A percentile compares a stretch with the other conserved stretches of the same genome.
Conservation (phyloP, 306 rosid species). For the Vachellia collinsii region DNA sequence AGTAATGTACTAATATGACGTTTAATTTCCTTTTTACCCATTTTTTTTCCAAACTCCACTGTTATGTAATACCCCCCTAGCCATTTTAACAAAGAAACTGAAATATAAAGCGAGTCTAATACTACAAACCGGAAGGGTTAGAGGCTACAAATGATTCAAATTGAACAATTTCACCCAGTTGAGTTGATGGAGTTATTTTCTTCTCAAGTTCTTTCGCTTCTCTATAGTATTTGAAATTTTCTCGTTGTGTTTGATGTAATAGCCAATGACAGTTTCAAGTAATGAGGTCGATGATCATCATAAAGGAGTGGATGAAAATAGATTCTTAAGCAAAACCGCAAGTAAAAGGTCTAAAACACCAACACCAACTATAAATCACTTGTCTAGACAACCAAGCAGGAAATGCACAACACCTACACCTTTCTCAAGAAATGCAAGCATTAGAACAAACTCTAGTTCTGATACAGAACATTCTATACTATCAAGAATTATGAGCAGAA, state of each 20-base stretch:
- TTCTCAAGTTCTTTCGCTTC: neutral
- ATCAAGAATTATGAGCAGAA: slow-evolving; percentile 48
- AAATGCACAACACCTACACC: slow-evolving; percentile 49
- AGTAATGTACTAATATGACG: no score
- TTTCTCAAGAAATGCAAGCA: slow-evolving; percentile 36
- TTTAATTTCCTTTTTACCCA: no score
- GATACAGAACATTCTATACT: slow-evolving; percentile 37
- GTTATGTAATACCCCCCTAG: no score
- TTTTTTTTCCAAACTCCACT: no score
- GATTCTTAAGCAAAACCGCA: slow-evolving; percentile 37
- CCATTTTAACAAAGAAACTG: no score
- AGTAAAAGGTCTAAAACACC: slow-evolving; percentile 76
- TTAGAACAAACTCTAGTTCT: slow-evolving; percentile 18
- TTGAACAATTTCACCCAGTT: neutral
- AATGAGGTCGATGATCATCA: slow-evolving; percentile 34
- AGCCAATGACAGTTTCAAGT: slow-evolving; percentile 35
- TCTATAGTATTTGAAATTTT: neutral
- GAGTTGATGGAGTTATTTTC: neutral
- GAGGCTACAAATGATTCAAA: neutral
- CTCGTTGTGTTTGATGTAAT: slow-evolving; percentile 16
- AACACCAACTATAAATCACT: slow-evolving; percentile 45
- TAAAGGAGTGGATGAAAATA: slow-evolving; percentile 52
- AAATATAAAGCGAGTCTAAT: no score
- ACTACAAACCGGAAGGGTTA: no score
- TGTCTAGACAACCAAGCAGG: slow-evolving; percentile 48